phyloP scores from a whole-genome alignment of 1,284 basidiomycete genomes.

The Fomitopsis palustris region DNA sequence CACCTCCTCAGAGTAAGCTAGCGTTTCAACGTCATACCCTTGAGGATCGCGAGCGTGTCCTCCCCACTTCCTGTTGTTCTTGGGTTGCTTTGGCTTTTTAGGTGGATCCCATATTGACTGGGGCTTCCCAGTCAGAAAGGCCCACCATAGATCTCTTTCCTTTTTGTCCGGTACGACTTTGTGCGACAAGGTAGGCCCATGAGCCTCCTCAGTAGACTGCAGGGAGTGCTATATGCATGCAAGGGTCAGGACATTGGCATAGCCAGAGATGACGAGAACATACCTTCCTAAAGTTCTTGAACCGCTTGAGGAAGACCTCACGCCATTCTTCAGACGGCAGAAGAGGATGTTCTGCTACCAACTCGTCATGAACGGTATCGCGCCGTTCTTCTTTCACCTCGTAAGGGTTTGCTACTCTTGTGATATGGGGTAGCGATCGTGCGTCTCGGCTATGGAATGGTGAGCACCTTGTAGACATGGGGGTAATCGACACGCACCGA shows the following conservation, averaged over 20 bases:
- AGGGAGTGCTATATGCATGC: constrained; percentile 49
- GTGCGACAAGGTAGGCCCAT: constrained; percentile 22
- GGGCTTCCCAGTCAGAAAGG: constrained; percentile 66
- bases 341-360: constrained; percentile 24
- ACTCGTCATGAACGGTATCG: constrained; percentile 19
- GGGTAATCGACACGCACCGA: constrained; percentile 41
- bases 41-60: constrained; percentile 4
- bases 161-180: constrained; percentile 62
- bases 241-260: not conserved
- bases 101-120: constrained; percentile 61
- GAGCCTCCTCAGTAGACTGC: constrained; percentile 56
- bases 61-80: constrained; percentile 16
- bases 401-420: constrained; percentile 66
- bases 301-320: constrained; percentile 47
- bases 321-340: constrained; percentile 70
- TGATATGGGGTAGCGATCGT: constrained; percentile 53
- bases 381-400: constrained; percentile 31
- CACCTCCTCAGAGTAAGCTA: constrained; percentile 28
- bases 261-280: not conserved
- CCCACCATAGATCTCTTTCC: constrained; percentile 74
- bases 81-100: constrained; percentile 36
- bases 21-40: constrained; percentile 30
- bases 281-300: constrained; percentile 65
- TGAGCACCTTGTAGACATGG: constrained; percentile 4
- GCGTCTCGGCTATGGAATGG: constrained; percentile 57